These are phyloP conservation scores for Ophiostoma australiae DNA, from an alignment of 2,329 filamentous ascomycete genomes.

Conservation along the genomic window DNA sequence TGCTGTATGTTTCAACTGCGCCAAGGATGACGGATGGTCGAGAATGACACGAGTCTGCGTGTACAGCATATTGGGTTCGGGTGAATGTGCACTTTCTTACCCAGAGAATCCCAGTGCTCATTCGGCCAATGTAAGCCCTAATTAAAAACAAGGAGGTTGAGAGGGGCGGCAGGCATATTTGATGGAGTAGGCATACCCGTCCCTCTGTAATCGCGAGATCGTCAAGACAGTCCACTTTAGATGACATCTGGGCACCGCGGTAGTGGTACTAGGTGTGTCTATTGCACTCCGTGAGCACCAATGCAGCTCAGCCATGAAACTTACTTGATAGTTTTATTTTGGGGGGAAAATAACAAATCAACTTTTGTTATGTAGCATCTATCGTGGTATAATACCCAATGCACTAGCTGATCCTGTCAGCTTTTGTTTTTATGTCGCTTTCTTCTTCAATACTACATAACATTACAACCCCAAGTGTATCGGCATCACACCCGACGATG, in stretches of 20 bases:
- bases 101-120: neutral
- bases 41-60: neutral
- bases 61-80: neutral
- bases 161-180: conserved; percentile 2
- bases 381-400: neutral
- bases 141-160: neutral
- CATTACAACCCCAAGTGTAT: too few species aligned
- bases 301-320: neutral
- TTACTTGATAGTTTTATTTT: neutral
- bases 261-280: neutral
- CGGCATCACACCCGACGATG: neutral
- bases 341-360: neutral
- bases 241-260: neutral
- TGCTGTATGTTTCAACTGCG: neutral
- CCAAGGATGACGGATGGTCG: neutral
- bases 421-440: too few species aligned
- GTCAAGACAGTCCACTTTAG: conserved; percentile 13
- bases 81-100: neutral
- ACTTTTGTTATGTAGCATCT: neutral
- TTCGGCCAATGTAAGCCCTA: neutral
- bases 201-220: neutral
- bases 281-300: neutral
- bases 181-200: neutral
- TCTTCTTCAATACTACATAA: too few species aligned
- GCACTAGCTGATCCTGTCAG: too few species aligned